Percentiles rank a stretch among this genome's conserved stretches.
Conservation (phyloP, 108 stramenopile genomes). For the Skeletonema marinoi region DNA sequence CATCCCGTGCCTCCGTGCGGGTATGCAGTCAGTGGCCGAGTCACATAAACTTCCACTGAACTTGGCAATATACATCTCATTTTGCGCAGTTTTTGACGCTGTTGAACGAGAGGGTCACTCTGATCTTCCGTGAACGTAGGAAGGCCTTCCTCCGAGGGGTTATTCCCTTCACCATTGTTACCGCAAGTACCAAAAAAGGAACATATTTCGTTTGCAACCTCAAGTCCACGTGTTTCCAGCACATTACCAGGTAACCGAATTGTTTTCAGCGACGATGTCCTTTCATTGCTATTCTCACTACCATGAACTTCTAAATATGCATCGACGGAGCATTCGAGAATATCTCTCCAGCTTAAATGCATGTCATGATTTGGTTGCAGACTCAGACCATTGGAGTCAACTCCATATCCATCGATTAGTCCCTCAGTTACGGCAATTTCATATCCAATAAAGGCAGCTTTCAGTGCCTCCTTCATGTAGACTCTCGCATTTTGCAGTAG, state of each 20-base stretch:
- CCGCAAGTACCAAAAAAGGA: constrained; percentile 25
- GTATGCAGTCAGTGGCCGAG: constrained; percentile 82
- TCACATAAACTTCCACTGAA: constrained; percentile 53
- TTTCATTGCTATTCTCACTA: constrained; percentile 10
- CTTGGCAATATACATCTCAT: constrained; percentile 12
- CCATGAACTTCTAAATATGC: constrained; percentile 40
- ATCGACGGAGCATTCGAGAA: constrained; percentile 48
- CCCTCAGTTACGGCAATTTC: constrained; percentile 52
- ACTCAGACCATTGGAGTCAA: constrained; percentile 79
- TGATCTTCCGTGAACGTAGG: constrained; percentile 4
- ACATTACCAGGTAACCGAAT: constrained; percentile 82
- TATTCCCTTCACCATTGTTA: not conserved
- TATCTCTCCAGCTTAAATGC: constrained; percentile 58
- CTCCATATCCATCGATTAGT: constrained; percentile 61
- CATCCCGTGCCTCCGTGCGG: constrained; percentile 66
- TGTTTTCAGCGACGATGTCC: constrained; percentile 52
- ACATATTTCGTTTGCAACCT: constrained; percentile 57
- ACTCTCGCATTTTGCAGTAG: constrained; percentile 43
- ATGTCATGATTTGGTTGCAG: constrained; percentile 67
- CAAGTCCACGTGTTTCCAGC: constrained; percentile 72
- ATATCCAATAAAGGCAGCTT: constrained; percentile 63
- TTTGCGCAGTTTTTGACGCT: constrained; percentile 17
- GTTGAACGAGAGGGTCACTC: constrained; percentile 10
- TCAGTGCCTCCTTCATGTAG: constrained; percentile 57
- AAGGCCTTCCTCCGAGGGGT: constrained; percentile 17